Evolutionary conservation across 331 rosid genomes (phyloP), one percentile per base, ranked within the genome.

Genomic region (Malus hybrid): DNA sequence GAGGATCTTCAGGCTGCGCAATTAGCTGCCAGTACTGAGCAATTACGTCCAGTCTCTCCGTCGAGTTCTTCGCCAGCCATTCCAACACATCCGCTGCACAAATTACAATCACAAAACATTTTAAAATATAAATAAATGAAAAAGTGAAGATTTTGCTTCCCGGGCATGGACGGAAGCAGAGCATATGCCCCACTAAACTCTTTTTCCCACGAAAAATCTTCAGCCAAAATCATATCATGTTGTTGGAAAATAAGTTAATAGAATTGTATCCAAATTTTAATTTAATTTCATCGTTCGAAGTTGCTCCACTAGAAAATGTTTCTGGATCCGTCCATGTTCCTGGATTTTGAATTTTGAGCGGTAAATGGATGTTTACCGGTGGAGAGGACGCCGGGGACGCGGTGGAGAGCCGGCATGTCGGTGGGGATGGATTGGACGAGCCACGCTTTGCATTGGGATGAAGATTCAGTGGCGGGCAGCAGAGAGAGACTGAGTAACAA

Each of bases 401-500:
- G 96, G 32, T 69, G 65, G 73, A 90, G 92, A 46, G 81, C 74
- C 19, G 93, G 97, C 97, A 90, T 87, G 61, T 90, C 88, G 81
- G 99, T 91, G 69, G 99, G 98, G 67, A 90, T 87, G 50, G 99
- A 94, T 78, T 91, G 99, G 52, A 90, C 99, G 57, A 94, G 85
- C 97, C 99, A 94, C 59, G 96, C 93, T 81, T 92, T 88, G 81
- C 98, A 93, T 46, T 75, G 71, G 50, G 73, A 73, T 10, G 81
- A 74, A 55, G 79, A 70, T 10, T 73, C 77, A 12, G 85, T 76
- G 67, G 67, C n/a, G 11, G 74, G 80, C 16, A 88, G 84, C 55
- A 39, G 75, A 66, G 48, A 83, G 20, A 82, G 74, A 44, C 48
- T 74, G 79, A 74, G 6, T 65, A 78, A 70, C n/a, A 71, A n/a